Percentiles rank a stretch among this genome's conserved stretches.
Conservation (phyloP, 352 stramenopile species). For the Globisporangium spinosum region DNA sequence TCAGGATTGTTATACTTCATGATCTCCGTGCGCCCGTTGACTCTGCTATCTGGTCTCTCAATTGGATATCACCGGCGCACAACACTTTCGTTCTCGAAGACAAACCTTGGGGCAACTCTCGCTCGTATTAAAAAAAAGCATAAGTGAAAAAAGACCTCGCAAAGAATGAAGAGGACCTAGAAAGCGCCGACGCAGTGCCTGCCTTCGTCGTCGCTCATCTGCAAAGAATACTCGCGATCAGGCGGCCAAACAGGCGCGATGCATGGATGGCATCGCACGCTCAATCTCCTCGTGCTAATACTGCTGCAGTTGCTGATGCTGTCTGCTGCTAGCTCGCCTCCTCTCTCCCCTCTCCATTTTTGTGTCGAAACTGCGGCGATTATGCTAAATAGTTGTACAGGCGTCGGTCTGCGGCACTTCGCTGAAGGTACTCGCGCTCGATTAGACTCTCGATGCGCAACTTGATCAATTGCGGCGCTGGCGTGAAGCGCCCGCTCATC, state of each 20-base stretch:
- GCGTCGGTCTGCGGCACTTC: constrained; percentile 87
- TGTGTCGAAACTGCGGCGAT: constrained; percentile 11
- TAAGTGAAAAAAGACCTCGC: background rate
- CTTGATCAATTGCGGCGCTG: constrained; percentile 95
- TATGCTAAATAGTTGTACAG: constrained; percentile 98
- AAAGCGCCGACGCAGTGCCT: background rate
- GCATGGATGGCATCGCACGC: background rate
- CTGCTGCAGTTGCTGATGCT: background rate
- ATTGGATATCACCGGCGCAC: too few species aligned
- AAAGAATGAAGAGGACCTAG: background rate
- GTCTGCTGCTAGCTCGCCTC: too few species aligned
- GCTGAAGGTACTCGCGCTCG: constrained; percentile 98
- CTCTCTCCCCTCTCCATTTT: background rate
- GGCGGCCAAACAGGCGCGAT: background rate
- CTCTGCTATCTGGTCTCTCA: too few species aligned
- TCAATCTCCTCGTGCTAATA: background rate
- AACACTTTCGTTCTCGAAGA: background rate
- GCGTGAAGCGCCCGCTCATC: constrained; percentile 90
- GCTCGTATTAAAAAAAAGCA: constrained; percentile 4
- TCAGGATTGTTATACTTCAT: background rate
- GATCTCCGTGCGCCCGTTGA: too few species aligned
- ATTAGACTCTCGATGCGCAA: constrained; percentile 98
- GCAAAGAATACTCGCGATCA: background rate
- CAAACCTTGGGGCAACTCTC: background rate
- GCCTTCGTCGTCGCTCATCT: background rate